These are phyloP conservation scores for Irineochytrium annulatum DNA, from an alignment of 192 early-diverging fungal species.

Conservation along the genomic window DNA sequence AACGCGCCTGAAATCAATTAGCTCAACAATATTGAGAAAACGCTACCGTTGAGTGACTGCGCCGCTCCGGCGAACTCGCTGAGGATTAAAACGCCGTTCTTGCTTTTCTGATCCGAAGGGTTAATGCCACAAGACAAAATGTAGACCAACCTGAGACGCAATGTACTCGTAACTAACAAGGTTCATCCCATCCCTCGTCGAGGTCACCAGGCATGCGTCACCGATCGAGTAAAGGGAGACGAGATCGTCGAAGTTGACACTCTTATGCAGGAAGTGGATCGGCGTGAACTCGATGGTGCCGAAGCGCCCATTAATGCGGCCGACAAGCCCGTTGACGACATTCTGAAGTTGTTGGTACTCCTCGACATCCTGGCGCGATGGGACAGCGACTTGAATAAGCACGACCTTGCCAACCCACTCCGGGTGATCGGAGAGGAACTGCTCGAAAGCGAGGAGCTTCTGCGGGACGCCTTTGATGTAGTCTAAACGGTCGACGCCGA, in stretches of 20 bases:
- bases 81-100: constrained; percentile 93
- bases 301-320: constrained; percentile 95
- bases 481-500: constrained; percentile 97
- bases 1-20: constrained; percentile 62
- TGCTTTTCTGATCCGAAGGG: constrained; percentile 75
- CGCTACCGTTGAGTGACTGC: constrained; percentile 87
- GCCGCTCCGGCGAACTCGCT: constrained; percentile 99
- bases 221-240: constrained; percentile 93
- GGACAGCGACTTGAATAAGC: constrained; percentile 95
- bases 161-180: constrained; percentile 47
- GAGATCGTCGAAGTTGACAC: constrained; percentile 90
- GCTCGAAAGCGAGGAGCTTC: constrained; percentile 94
- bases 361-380: constrained; percentile 95
- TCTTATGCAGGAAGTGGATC: constrained; percentile 97
- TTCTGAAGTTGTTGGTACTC: constrained; percentile 94
- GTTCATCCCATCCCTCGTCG: constrained; percentile 99
- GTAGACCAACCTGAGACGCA: background rate
- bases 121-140: background rate
- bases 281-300: constrained; percentile 95
- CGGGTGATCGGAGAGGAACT: constrained; percentile 81
- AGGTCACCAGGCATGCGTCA: constrained; percentile 95
- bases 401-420: constrained; percentile 94
- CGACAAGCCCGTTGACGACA: constrained; percentile 96
- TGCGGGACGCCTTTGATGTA: constrained; percentile 99
- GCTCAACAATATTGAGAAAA: background rate